These are phyloP conservation scores for Senecio squalidus DNA, from an alignment of 140 eudicot species.

Conservation along the genomic window DNA sequence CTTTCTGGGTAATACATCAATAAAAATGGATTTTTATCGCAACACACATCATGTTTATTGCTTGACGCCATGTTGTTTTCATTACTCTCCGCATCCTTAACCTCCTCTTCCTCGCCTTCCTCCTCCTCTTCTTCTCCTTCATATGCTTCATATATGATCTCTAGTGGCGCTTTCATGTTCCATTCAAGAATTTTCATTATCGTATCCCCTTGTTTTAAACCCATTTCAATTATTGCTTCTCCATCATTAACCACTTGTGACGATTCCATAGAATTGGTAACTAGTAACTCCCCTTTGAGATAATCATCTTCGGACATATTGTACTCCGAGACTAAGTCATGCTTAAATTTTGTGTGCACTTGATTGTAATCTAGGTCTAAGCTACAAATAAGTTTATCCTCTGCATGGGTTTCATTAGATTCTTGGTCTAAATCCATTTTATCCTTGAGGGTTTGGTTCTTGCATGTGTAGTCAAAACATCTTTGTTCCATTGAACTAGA, in stretches of 20 bases:
- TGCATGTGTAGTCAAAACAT: background rate
- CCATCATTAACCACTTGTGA: slow-evolving; percentile 12
- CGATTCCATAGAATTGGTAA: slow-evolving; percentile 13
- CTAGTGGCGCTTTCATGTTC: slow-evolving; percentile 81
- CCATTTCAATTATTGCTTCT: background rate
- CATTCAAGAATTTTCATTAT: slow-evolving; percentile 49
- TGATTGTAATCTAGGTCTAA: slow-evolving; percentile 17
- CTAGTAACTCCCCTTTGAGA: background rate
- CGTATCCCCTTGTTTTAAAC: slow-evolving; percentile 12
- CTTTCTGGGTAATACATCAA: slow-evolving; percentile 71
- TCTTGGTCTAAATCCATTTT: background rate
- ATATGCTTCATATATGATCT: slow-evolving; percentile 74
- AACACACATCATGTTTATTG: slow-evolving; percentile 1
- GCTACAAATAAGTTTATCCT: background rate
- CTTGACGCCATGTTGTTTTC: slow-evolving; percentile 21
- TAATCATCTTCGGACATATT: background rate
- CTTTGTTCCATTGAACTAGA: slow-evolving; percentile 6
- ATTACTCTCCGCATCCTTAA: slow-evolving; percentile 2
- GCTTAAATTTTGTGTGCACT: background rate
- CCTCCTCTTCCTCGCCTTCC: slow-evolving; percentile 50
- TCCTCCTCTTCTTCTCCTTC: slow-evolving; percentile 65
- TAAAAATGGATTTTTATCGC: slow-evolving; percentile 47
- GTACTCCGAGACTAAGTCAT: background rate
- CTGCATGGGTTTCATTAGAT: background rate
- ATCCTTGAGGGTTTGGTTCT: slow-evolving; percentile 1